Evolutionary conservation across 306 rosid genomes (phyloP), one percentile per base, ranked within the genome.

Genomic region (Aeschynomene evenia): DNA sequence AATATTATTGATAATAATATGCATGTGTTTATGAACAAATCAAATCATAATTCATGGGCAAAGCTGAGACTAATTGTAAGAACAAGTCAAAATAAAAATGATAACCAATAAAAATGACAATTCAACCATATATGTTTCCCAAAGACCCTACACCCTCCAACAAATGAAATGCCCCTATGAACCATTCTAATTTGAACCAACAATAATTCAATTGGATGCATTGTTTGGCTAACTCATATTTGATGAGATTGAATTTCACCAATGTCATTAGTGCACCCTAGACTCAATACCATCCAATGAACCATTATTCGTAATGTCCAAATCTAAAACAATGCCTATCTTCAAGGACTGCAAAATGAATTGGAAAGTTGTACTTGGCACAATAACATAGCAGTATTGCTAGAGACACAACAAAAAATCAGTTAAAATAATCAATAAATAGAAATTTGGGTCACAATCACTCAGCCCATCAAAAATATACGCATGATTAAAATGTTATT

Each of bases 71-170:
- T 48, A 10, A n/a, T 22, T 19, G 15, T 6, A 33, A 45, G 21
- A 46, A 31, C 18, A 18, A 48, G 28, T 46, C 48, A 29, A 48
- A 62, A 24, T 9, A 13, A 24, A 59, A 59, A 60, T 50, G 49
- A 59, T 24, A 21, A 19, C 29, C 19, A n/a, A 40, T 50, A 61
- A 64, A 77, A 70, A 19, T 64, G 57, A 64, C 50, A 58, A 46
- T 63, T 13, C 5, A 49, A 37, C 18, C 6, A 33, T n/a, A n/a
- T n/a, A n/a, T 78, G 82, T 78, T 78, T 72, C 74, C 45, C 11
- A 11, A 28, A 58, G 15, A 39, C 82, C 74, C 78, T 26, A 42
- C 82, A 78, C 21, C 26, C 4, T 66, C 68, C 63, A 46, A 46
- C 23, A 53, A 71, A 63, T 14, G 66, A n/a, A n/a, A n/a, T n/a